Conservation (phyloP, 1,139 yeast genomes). For the Hyphopichia khmerensis region DNA sequence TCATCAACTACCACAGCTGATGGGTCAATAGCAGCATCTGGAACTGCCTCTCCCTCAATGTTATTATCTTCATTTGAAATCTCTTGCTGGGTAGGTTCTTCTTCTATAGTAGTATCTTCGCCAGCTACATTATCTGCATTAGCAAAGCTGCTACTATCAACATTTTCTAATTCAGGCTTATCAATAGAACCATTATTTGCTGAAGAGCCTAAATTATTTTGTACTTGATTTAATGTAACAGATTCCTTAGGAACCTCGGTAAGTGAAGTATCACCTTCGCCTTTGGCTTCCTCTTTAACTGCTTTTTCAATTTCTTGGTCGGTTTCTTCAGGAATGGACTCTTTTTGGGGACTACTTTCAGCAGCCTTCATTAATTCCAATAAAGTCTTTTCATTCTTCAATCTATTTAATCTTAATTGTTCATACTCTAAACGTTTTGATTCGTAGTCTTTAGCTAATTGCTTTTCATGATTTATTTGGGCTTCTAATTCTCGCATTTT, state of each 20-base stretch:
- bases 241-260: slow-evolving; percentile 15
- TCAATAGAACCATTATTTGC: slow-evolving; percentile 6
- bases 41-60: background rate
- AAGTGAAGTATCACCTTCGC: slow-evolving; percentile 15
- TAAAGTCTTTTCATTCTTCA: slow-evolving; percentile 20
- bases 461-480: slow-evolving; percentile 33
- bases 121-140: slow-evolving; percentile 7
- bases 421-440: slow-evolving; percentile 32
- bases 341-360: background rate
- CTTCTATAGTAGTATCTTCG: background rate
- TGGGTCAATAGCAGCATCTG: slow-evolving; percentile 16
- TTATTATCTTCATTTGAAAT: background rate
- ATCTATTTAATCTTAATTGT: slow-evolving; percentile 19
- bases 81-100: slow-evolving; percentile 1
- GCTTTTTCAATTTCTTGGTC: slow-evolving; percentile 5
- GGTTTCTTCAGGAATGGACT: slow-evolving; percentile 2
- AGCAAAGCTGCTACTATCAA: slow-evolving; percentile 2
- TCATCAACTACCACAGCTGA: slow-evolving; percentile 23
- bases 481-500: slow-evolving; percentile 17
- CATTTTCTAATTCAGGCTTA: slow-evolving; percentile 11
- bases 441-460: slow-evolving; percentile 29
- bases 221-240: slow-evolving; percentile 13
- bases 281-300: slow-evolving; percentile 7
- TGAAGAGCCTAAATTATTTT: slow-evolving; percentile 3
- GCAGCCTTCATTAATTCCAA: slow-evolving; percentile 10